Evolutionary conservation across 1,284 basidiomycete species (phyloP).

Genomic region (Athelia sp.): DNA sequence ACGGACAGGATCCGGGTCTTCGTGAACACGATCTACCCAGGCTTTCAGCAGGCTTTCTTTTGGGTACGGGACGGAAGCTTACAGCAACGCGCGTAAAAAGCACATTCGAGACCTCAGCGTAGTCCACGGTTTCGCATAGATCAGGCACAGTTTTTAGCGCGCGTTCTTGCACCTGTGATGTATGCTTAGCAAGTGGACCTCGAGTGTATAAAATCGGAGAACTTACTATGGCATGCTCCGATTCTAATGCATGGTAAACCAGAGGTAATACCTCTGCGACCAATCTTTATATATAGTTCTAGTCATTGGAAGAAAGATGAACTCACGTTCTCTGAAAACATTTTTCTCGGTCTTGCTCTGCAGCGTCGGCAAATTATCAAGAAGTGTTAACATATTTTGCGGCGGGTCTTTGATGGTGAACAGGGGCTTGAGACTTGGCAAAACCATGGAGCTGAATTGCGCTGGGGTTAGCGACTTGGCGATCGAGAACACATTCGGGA

Average conservation of each 20-base stretch:
- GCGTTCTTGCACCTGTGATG: slow-evolving; percentile 79
- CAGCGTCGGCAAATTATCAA: slow-evolving; percentile 87
- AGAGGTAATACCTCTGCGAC: slow-evolving; percentile 84
- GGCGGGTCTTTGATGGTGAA: slow-evolving; percentile 94
- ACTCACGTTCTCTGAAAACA: slow-evolving; percentile 85
- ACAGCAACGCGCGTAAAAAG: slow-evolving; percentile 87
- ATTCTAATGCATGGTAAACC: slow-evolving; percentile 93
- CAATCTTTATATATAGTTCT: slow-evolving; percentile 3
- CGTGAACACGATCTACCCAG: slow-evolving; percentile 77
- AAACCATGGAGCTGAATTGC: slow-evolving; percentile 80
- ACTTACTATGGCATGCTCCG: slow-evolving; percentile 77
- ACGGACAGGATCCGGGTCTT: slow-evolving; percentile 83
- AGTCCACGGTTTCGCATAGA: slow-evolving; percentile 91
- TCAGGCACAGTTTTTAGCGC: slow-evolving; percentile 83
- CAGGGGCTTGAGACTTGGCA: slow-evolving; percentile 87
- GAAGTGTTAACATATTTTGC: slow-evolving; percentile 90
- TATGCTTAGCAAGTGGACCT: neutral
- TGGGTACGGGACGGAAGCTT: slow-evolving; percentile 23
- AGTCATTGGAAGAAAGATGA: neutral
- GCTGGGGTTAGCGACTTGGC: slow-evolving; percentile 70
- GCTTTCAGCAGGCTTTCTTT: slow-evolving; percentile 2
- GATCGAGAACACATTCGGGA: slow-evolving; percentile 98
- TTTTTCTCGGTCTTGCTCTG: slow-evolving; percentile 87
- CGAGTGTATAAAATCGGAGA: neutral
- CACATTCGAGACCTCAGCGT: slow-evolving; percentile 83